These are phyloP conservation scores for Spiromastix sp. DNA, from an alignment of 2,329 filamentous ascomycete species.

Conservation along the genomic window DNA sequence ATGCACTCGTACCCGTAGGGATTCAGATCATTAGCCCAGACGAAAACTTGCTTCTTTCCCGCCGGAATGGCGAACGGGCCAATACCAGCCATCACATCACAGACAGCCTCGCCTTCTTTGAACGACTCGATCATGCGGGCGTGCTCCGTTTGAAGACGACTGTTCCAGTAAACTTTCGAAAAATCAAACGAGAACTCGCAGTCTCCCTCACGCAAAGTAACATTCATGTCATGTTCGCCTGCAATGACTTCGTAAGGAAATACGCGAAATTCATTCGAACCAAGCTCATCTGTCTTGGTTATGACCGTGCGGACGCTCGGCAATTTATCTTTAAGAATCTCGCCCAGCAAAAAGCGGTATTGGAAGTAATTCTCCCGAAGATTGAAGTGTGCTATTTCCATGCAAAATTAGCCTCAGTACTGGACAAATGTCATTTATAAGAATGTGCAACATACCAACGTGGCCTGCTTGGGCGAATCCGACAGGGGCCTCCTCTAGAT, in stretches of 20 bases:
- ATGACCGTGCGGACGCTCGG: constrained; percentile 74
- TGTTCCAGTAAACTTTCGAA: constrained; percentile 97
- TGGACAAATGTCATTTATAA: not conserved
- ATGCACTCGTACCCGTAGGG: constrained; percentile 74
- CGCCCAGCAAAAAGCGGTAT: constrained; percentile 76
- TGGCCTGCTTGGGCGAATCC: constrained; percentile 87
- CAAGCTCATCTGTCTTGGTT: constrained; percentile 88
- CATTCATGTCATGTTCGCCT: constrained; percentile 71
- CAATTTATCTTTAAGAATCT: constrained; percentile 87
- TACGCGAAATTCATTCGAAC: constrained; percentile 76
- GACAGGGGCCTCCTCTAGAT: constrained; percentile 68
- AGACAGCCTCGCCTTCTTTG: constrained; percentile 75
- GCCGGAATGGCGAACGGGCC: constrained; percentile 91
- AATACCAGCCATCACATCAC: constrained; percentile 95
- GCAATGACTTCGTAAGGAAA: constrained; percentile 86
- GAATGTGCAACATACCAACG: constrained; percentile 47
- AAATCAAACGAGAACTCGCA: constrained; percentile 93
- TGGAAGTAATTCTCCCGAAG: constrained; percentile 71
- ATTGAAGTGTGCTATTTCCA: constrained; percentile 74
- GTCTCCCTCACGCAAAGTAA: constrained; percentile 68
- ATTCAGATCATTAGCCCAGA: constrained; percentile 96
- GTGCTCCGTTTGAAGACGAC: constrained; percentile 80
- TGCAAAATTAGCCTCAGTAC: too few species aligned
- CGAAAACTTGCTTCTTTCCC: constrained; percentile 80
- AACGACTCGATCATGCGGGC: constrained; percentile 67